Conservation (phyloP, 306 rosid genomes). For the Dryas drummondii region DNA sequence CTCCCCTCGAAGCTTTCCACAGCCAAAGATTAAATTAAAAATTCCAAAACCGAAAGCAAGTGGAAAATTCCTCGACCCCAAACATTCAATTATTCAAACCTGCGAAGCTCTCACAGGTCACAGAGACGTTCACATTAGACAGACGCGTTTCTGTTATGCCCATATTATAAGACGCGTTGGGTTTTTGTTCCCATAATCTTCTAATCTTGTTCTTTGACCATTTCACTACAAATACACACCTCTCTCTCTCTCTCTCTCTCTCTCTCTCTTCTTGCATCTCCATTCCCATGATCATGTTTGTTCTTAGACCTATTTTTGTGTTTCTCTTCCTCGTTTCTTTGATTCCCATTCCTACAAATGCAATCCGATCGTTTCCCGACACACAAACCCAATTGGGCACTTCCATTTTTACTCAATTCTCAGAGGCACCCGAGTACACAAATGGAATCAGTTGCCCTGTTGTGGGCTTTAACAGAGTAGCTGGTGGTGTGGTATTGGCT, state of each 20-base stretch:
- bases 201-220: not conserved
- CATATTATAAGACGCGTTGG: slow-evolving; percentile 28
- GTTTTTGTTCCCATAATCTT: slow-evolving; percentile 8
- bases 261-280: too few species aligned
- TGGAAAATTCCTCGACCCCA: slow-evolving; percentile 39
- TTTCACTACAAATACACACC: slow-evolving; percentile 10
- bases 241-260: not conserved
- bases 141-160: slow-evolving; percentile 40
- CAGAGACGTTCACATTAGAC: not conserved
- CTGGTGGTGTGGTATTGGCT: not conserved
- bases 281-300: slow-evolving; percentile 29
- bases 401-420: slow-evolving; percentile 27
- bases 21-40: not conserved
- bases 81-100: slow-evolving; percentile 13
- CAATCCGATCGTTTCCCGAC: slow-evolving; percentile 44
- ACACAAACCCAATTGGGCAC: slow-evolving; percentile 21
- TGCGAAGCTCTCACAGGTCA: not conserved
- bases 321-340: slow-evolving; percentile 13
- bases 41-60: slow-evolving; percentile 9
- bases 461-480: slow-evolving; percentile 2
- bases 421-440: slow-evolving; percentile 65
- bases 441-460: slow-evolving; percentile 48
- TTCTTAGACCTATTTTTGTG: slow-evolving; percentile 24
- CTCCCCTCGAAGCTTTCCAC: slow-evolving; percentile 16
- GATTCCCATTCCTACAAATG: slow-evolving; percentile 30